phyloP scores from a whole-genome alignment of 345 rosid species.

The Brassica nigra region DNA sequence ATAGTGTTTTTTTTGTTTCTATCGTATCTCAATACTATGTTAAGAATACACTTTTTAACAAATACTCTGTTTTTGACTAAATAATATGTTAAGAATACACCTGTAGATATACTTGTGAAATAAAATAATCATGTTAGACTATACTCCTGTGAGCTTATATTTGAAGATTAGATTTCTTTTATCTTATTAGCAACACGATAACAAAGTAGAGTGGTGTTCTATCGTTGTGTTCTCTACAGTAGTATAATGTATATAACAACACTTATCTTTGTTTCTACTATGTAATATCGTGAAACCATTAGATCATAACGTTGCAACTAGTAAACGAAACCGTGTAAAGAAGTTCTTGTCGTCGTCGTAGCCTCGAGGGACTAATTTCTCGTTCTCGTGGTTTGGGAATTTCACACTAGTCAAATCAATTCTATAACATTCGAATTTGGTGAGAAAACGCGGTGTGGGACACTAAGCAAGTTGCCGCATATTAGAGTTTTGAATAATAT shows the following conservation, averaged over 20 bases:
- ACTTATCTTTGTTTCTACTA: not conserved
- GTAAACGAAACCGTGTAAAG: not conserved
- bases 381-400: not conserved
- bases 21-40: not conserved
- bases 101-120: not conserved
- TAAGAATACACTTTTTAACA: not conserved
- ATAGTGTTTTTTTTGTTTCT: no score
- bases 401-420: conserved; percentile 33
- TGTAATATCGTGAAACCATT: not conserved
- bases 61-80: not conserved
- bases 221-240: not conserved
- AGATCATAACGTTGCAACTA: not conserved
- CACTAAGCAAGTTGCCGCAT: conserved; percentile 2
- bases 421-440: conserved; percentile 27
- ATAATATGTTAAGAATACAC: not conserved
- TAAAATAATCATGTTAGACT: not conserved
- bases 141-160: not conserved
- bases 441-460: conserved; percentile 16
- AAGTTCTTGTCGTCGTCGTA: not conserved
- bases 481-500: not conserved
- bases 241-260: not conserved
- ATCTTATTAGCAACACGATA: not conserved
- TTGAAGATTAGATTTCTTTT: not conserved
- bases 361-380: not conserved
- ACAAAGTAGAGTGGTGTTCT: not conserved